Conservation (phyloP, 2,329 filamentous ascomycete species). For the Beauveria caledonica region DNA sequence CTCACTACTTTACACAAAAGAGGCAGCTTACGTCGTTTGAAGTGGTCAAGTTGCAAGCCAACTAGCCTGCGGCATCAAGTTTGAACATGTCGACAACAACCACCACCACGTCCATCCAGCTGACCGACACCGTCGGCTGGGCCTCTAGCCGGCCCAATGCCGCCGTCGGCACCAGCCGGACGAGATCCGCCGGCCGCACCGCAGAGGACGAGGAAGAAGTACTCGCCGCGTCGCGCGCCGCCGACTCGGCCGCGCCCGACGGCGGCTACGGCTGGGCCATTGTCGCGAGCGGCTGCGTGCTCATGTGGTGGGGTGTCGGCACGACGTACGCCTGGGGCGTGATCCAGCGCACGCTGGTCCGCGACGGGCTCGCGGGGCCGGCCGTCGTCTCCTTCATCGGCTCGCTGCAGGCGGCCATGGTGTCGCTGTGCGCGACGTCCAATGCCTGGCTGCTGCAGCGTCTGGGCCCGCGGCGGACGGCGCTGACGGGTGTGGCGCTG, state of each 20-base stretch:
- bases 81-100: slow-evolving; percentile 1
- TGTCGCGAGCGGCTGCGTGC: slow-evolving; percentile 38
- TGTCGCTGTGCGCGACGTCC: slow-evolving; percentile 42
- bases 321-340: slow-evolving; percentile 53
- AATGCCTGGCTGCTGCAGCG: slow-evolving; percentile 42
- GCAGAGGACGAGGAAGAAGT: slow-evolving; percentile 15
- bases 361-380: slow-evolving; percentile 36
- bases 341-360: slow-evolving; percentile 47
- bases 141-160: neutral
- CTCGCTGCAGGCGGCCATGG: slow-evolving; percentile 40
- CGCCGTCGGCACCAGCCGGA: neutral
- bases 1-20: neutral
- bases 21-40: neutral
- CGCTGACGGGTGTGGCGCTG: slow-evolving; percentile 39
- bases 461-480: slow-evolving; percentile 39
- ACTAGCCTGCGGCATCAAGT: neutral
- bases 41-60: neutral
- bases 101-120: slow-evolving; percentile 3
- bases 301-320: slow-evolving; percentile 50
- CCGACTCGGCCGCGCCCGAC: slow-evolving; percentile 40
- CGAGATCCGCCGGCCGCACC: neutral
- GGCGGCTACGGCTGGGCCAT: slow-evolving; percentile 51
- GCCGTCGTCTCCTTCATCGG: slow-evolving; percentile 52
- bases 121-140: slow-evolving; percentile 1
- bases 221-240: slow-evolving; percentile 34